Conservation (phyloP, 805 yeast species). For the Blastobotrys mokoenaii region DNA sequence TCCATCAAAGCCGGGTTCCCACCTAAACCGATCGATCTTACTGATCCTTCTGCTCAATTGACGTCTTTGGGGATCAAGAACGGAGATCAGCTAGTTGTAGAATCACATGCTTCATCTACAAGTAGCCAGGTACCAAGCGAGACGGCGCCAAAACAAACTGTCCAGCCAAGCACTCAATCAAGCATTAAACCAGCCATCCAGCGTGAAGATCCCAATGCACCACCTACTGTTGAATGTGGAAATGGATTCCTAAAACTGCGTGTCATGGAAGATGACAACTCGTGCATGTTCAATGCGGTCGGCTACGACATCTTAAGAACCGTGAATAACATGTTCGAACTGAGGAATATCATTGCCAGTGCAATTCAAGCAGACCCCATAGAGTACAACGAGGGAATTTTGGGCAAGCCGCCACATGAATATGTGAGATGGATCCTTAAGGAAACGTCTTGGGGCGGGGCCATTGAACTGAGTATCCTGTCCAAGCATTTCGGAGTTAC, state of each 20-base stretch:
- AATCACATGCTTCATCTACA: background rate
- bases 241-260: constrained; percentile 39
- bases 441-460: constrained; percentile 74
- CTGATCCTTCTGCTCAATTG: constrained; percentile 22
- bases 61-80: constrained; percentile 35
- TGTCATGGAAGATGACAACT: constrained; percentile 66
- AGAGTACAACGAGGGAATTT: constrained; percentile 46
- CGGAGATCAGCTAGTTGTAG: constrained; percentile 52
- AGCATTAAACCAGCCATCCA: background rate
- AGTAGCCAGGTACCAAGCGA: too few species aligned
- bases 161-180: background rate
- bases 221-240: constrained; percentile 12
- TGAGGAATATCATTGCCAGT: constrained; percentile 45
- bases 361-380: constrained; percentile 36
- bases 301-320: constrained; percentile 42
- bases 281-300: constrained; percentile 65
- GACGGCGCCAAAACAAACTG: too few species aligned
- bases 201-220: background rate
- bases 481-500: constrained; percentile 43
- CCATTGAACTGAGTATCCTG: constrained; percentile 61
- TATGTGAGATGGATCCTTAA: constrained; percentile 55
- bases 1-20: constrained; percentile 53
- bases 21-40: constrained; percentile 38
- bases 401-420: constrained; percentile 42
- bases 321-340: constrained; percentile 36